Conservation (phyloP, 345 rosid genomes). For the Rubroshorea leprosula region DNA sequence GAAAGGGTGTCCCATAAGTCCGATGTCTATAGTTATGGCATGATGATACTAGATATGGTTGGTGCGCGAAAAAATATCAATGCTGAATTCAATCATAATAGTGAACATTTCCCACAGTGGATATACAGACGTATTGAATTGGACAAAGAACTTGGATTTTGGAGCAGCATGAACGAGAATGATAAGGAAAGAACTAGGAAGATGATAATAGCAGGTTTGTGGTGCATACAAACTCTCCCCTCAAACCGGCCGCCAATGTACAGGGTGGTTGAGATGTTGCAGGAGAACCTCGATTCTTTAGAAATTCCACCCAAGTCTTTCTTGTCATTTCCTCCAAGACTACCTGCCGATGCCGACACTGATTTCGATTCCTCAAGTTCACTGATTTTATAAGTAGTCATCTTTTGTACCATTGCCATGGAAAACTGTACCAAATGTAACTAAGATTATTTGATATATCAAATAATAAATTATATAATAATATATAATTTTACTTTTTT, state of each 20-base stretch:
- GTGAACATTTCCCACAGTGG: constrained; percentile 14
- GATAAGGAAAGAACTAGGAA: constrained; percentile 2
- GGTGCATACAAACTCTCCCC: constrained; percentile 5
- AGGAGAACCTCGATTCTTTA: background rate
- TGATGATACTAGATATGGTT: constrained; percentile 19
- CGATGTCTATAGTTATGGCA: constrained; percentile 29
- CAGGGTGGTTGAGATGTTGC: constrained; percentile 14
- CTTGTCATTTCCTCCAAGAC: constrained; percentile 6
- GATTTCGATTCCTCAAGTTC: too few species aligned
- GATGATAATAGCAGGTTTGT: constrained; percentile 14
- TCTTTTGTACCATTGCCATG: too few species aligned
- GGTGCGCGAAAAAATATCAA: constrained; percentile 1
- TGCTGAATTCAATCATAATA: background rate
- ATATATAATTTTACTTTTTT: too few species aligned
- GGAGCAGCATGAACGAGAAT: background rate
- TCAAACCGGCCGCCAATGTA: constrained; percentile 8
- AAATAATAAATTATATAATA: too few species aligned
- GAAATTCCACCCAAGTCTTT: constrained; percentile 9
- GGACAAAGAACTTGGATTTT: constrained; percentile 2
- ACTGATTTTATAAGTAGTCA: too few species aligned
- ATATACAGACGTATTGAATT: constrained; percentile 1
- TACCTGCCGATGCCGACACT: background rate
- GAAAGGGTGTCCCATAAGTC: constrained; percentile 10
- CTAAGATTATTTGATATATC: too few species aligned
- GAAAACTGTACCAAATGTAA: too few species aligned